These are phyloP conservation scores for Luzula sylvatica DNA, from an alignment of 176 grass and related monocot genomes.

Conservation along the genomic window DNA sequence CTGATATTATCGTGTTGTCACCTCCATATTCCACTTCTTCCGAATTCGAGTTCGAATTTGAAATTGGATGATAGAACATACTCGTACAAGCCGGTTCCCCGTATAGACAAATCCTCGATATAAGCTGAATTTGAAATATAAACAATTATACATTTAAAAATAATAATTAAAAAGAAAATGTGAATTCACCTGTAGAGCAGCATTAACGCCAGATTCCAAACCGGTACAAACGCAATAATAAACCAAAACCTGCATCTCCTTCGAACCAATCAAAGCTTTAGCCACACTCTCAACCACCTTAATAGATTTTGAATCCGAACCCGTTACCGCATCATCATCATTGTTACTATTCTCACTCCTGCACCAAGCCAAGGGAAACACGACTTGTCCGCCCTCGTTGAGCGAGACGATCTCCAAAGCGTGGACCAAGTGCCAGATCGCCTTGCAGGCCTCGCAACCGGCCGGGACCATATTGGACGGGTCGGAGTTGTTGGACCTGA, in stretches of 20 bases:
- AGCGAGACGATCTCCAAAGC: conserved; percentile 63
- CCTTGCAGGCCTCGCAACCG: conserved; percentile 89
- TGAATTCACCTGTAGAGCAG: conserved; percentile 92
- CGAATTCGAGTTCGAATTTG: conserved; percentile 34
- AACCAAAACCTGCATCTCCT: conserved; percentile 70
- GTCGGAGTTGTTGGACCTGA: conserved; percentile 57
- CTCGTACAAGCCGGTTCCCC: conserved; percentile 43
- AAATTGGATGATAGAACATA: conserved; percentile 24
- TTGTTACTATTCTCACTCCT: no score
- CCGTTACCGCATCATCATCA: no score
- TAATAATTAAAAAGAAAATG: conserved; percentile 1
- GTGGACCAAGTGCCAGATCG: conserved; percentile 86
- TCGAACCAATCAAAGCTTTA: conserved; percentile 55
- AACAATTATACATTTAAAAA: background rate
- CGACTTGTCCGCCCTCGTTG: conserved; percentile 35
- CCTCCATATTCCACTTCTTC: conserved; percentile 50
- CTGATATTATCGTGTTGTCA: conserved; percentile 74
- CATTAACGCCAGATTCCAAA: conserved; percentile 78
- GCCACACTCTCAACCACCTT: conserved; percentile 56
- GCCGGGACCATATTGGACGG: conserved; percentile 89
- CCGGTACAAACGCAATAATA: conserved; percentile 90
- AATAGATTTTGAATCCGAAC: conserved; percentile 38
- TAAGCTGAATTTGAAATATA: conserved; percentile 52
- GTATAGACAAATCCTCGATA: conserved; percentile 69
- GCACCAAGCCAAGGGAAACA: conserved; percentile 69